Base-by-base conservation (phyloP, 2,329 filamentous ascomycete species). In the Leptoxyphium fumago region DNA sequence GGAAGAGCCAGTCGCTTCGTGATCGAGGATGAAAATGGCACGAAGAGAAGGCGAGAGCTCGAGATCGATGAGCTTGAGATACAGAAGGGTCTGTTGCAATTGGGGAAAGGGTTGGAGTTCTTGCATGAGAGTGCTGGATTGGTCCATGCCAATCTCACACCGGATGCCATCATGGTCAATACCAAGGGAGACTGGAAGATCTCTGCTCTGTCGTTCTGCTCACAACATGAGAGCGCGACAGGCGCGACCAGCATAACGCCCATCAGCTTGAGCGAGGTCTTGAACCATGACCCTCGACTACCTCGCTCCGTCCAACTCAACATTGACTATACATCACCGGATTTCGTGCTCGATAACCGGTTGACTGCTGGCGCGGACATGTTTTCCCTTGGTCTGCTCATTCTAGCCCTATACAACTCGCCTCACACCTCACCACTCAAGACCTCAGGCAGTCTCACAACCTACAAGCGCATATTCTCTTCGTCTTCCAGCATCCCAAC, bases 161-260 rank as follows among this genome's bases (percentile, higher is more conserved):
- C 91, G 0, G 89, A 96, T 50, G 84, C 88, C 14, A 79, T 98
- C 50, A 82, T 94, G 51, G 78, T 98, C 63, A 98, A 98, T 65
- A 78, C 84, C 36, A 98, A 98, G 76, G 94, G 85, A 40, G 91
- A 98, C 63, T 98, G 91, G 91, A 98, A 98, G 62, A 84, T 98
- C 48, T 89, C 87, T 54, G 91, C 89, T n/a, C 73, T 98, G 34
- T 78, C 83, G 0, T 98, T 95, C 62, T 85, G 83, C 59, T 84
- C 84, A 39, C 84, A 87, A 11, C 77, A 84, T 41, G 83, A 87
- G 53, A 75, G 77, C 54, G 84, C 83, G 15, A 80, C 77, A 26
- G 52, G 56, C 8, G 53, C 59, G 21, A 83, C 84, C 2, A 82
- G 84, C 3, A 77, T 94, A 41, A 74, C 80, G 38, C 82, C 85